Base-by-base conservation (phyloP, 768 basidiomycete species). In the Gelatoporia subvermispora region DNA sequence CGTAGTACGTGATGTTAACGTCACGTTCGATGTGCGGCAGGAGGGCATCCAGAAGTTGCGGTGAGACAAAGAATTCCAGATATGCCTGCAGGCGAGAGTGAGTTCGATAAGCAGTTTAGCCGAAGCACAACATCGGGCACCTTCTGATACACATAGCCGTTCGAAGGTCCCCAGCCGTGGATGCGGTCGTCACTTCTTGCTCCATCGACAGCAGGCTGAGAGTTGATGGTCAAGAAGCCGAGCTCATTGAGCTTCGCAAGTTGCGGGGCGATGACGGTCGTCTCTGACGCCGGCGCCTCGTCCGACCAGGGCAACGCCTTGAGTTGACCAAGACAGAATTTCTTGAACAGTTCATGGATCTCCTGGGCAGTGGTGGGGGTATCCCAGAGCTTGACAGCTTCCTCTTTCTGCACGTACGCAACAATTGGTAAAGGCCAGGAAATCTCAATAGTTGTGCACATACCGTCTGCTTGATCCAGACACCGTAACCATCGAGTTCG, bases 121-220 rank as follows among this genome's bases (percentile, higher is more conserved):
- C 48, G 42, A 28, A 24, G n/a, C 38, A 35, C 24, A 48, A 55
- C 15, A 41, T 41, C 37, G 5, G 41, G 16, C 18, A 47, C 91
- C 81, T 96, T 96, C 67, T 97, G 94, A 67, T 96, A 97, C 18
- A 97, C 85, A 57, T 89, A 97, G 4, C 94, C 94, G 45, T 94
- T 91, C 36, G 81, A 72, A 9, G 94, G 94, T 16, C 94, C 94
- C 94, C 94, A 97, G 13, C 94, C 94, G 61, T 89, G 86, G 4
- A 81, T 72, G 53, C 83, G 81, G 67, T 97, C 87, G 47, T 90
- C 85, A 60, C 91, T 94, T 52, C 76, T 72, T 8, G 78, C 88
- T 41, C 93, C 93, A 60, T 95, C 90, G 24, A 97, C 93, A 2
- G 93, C 93, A 9, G 94, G 94, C 65, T 97, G 94, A 20, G 91